A percentile compares a stretch with the other conserved stretches of the same genome.
Conservation (phyloP, 805 yeast genomes). For the Hemisphaericaspora nanyangensis region DNA sequence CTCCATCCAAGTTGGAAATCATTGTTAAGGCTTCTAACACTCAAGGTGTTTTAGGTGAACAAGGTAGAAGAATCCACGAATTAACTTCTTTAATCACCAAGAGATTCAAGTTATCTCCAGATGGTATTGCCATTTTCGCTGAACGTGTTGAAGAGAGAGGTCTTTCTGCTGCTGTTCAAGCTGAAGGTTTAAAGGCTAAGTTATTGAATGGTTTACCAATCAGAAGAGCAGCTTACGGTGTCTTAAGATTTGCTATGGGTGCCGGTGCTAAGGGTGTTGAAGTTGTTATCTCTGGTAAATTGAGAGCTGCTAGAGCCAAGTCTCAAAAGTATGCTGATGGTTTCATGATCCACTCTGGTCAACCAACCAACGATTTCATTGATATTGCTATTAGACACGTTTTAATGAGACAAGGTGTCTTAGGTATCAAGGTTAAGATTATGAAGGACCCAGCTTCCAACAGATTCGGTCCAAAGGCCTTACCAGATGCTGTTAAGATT, state of each 20-base stretch:
- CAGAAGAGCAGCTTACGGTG: conserved; percentile 99
- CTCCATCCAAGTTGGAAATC: conserved; percentile 97
- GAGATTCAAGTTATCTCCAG: conserved; percentile 96
- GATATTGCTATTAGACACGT: conserved; percentile 99
- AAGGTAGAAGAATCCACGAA: conserved; percentile 99
- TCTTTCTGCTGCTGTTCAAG: conserved; percentile 98
- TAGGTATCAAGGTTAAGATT: conserved; percentile 99
- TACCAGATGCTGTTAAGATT: conserved; percentile 93
- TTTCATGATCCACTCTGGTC: conserved; percentile 99
- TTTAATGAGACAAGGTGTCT: conserved; percentile 99
- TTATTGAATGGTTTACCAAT: conserved; percentile 97
- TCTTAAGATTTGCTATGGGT: conserved; percentile 99
- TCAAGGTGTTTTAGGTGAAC: conserved; percentile 97
- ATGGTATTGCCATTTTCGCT: conserved; percentile 91
- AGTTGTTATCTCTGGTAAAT: conserved; percentile 99
- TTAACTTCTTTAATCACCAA: conserved; percentile 95
- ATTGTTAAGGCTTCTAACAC: conserved; percentile 99
- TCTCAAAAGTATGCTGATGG: conserved; percentile 99
- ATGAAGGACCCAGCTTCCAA: conserved; percentile 96
- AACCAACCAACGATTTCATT: conserved; percentile 98
- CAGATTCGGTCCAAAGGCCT: conserved; percentile 81
- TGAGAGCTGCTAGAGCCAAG: conserved; percentile 99
- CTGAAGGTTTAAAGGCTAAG: conserved; percentile 98
- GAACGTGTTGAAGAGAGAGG: conserved; percentile 99
- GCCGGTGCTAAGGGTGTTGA: conserved; percentile 99